Conservation (phyloP, 352 stramenopile genomes). For the Phytophthora quininea region DNA sequence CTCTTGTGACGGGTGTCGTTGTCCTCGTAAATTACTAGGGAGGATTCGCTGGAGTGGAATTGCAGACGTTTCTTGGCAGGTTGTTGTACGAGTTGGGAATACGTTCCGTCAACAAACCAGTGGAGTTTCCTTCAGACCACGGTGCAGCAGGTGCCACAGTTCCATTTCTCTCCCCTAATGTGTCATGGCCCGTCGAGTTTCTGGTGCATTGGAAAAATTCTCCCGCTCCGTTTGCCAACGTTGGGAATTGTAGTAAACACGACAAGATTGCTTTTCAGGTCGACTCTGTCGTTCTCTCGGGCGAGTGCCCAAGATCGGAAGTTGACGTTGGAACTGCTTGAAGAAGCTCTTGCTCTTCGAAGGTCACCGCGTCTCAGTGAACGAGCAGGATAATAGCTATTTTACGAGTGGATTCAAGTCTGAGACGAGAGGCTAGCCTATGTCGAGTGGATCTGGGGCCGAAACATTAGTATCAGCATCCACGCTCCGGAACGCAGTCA, state of each 20-base stretch:
- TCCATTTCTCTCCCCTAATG: constrained; percentile 10
- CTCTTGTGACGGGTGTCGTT: constrained; percentile 1
- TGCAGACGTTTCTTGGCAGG: background rate
- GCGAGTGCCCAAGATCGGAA: background rate
- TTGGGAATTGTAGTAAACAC: background rate
- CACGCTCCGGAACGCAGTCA: too few species aligned
- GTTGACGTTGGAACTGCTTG: background rate
- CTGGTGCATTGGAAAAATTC: background rate
- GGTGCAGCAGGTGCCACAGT: background rate
- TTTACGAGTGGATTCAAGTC: too few species aligned
- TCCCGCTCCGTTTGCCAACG: background rate
- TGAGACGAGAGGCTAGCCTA: too few species aligned
- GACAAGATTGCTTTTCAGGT: background rate
- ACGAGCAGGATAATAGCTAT: background rate
- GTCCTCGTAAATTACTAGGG: constrained; percentile 8
- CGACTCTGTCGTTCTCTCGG: background rate
- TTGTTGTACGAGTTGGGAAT: constrained; percentile 10
- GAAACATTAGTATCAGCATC: too few species aligned
- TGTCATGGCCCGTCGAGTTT: constrained; percentile 3
- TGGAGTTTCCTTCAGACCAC: too few species aligned
- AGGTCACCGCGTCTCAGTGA: background rate
- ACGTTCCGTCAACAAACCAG: background rate
- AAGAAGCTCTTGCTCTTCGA: background rate
- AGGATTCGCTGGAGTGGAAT: constrained; percentile 1
- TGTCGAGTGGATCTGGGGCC: too few species aligned